Base-by-base conservation (phyloP, 164 flowering plant genomes). In the Umbilicus rupestris region DNA sequence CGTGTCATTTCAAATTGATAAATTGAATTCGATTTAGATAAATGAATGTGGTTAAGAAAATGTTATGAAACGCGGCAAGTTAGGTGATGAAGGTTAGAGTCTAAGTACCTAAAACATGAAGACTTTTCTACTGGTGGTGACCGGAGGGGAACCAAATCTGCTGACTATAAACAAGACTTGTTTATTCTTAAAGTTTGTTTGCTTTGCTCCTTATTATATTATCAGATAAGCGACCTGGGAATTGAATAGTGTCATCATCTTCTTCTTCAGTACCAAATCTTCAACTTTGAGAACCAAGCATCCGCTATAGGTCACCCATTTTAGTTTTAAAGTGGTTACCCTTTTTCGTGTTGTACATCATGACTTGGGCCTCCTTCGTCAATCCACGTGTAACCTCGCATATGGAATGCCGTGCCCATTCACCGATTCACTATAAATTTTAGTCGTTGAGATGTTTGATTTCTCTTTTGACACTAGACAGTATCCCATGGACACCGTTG, bases 41-140 rank as follows among this genome's bases (percentile, higher is more conserved):
- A 17, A 11, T 45, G 49, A 45, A 45, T 1, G 49, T 47, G 22
- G 52, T 47, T 47, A 47, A 47, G 24, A 47, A 47, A 47, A 47
- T 47, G 52, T 47, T 47, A 3, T 50, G 57, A 20, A 50, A 50
- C 57, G 57, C 14, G 57, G 57, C 57, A 50, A 50, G 57, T 50
- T 50, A 50, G 29, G 57, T 50, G 57, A 16, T 50, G 28, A n/a
- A 50, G 57, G 29, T 22, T 50, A 22, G 29, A 22, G 57, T 20
- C 22, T 50, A 50, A 50, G 28, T 50, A 50, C 57, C 57, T 20
- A 50, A 50, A 50, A 50, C 28, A 50, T 50, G 7, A 47, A n/a
- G 22, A 20, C 22, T 20, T 26, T 62, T 5, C 63, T 14, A 58
- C 2, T 45, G 22, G 7, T 20, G 57, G 29, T 22, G 57, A 50